phyloP scores from a whole-genome alignment of 352 stramenopile species.

The Phytophthora cactorum region DNA sequence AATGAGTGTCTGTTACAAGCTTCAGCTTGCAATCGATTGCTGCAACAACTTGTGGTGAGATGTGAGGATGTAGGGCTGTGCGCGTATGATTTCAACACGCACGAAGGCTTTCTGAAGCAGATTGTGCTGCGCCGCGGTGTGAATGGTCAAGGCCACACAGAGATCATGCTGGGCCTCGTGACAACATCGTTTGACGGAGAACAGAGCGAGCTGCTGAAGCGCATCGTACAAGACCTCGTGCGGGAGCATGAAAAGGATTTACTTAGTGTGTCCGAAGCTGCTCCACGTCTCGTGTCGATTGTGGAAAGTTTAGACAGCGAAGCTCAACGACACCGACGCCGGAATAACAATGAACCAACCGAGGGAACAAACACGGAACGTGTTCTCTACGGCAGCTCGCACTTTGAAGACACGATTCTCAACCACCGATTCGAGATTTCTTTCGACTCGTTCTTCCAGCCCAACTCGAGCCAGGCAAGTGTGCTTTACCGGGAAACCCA shows the following conservation, averaged over 20 bases:
- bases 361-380: slow-evolving; percentile 7
- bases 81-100: slow-evolving; percentile 68
- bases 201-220: slow-evolving; percentile 38
- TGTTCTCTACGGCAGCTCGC: slow-evolving; percentile 52
- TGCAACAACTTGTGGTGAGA: slow-evolving; percentile 40
- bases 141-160: slow-evolving; percentile 20
- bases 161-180: slow-evolving; percentile 76
- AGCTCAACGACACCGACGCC: slow-evolving; percentile 49
- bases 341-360: not conserved
- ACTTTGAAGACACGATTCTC: slow-evolving; percentile 69
- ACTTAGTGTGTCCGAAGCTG: not conserved
- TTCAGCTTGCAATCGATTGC: slow-evolving; percentile 46
- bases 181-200: slow-evolving; percentile 54
- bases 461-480: slow-evolving; percentile 66
- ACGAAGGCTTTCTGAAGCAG: slow-evolving; percentile 72
- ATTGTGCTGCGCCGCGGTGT: slow-evolving; percentile 65
- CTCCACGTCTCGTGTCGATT: slow-evolving; percentile 56
- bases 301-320: slow-evolving; percentile 70
- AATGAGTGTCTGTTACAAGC: slow-evolving; percentile 65
- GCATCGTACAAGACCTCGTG: slow-evolving; percentile 42
- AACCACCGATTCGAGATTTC: slow-evolving; percentile 66
- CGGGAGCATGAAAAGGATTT: slow-evolving; percentile 21
- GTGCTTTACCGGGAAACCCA: slow-evolving; percentile 66
- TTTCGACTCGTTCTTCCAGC: slow-evolving; percentile 84
- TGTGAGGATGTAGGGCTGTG: slow-evolving; percentile 38